Evolutionary conservation across 768 basidiomycete genomes (phyloP), one percentile per base, ranked within the genome.

Genomic region (Termitomyces sp.): DNA sequence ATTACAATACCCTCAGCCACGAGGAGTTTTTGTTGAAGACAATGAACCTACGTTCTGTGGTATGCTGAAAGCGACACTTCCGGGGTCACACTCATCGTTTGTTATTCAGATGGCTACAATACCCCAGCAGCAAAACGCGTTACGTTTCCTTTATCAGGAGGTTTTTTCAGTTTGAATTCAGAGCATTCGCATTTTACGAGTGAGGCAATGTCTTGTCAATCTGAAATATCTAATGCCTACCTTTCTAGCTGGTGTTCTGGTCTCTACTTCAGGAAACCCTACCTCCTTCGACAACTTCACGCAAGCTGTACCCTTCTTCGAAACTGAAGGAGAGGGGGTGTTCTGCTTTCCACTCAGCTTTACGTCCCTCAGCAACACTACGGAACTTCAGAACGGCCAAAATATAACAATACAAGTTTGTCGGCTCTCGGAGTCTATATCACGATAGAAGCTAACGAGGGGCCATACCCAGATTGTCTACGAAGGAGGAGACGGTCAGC

Each of bases 301-400:
- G 39, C 70, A 69, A 54, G 72, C 75, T 25, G 73, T 79, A 35
- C 76, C 74, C 1, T 85, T 78, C 66, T 77, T 82, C 65, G 64
- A 76, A 56, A 68, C 74, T 32, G 64, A 63, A 15, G 83, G 84
- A 18, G 82, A 83, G 61, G 91, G 92, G 13, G 54, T 61, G 1
- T 81, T 75, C 62, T 94, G 93, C 67, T 74, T 89, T 54, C 81
- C 83, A 1, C 75, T 94, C 53, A 73, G 90, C 66, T 70, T 93
- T 48, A 65, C 73, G 1, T 62, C 70, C 0, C 70, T 49, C 16
- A 50, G 82, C n/a, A 75, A 78, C 38, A 72, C 74, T 32, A 70
- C 89, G 27, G 66, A 71, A 32, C 64, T 88, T 47, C 67, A 71
- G 51, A 76, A 85, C 55, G 89, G 90, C 9, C 76, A 82, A 18